phyloP scores from a whole-genome alignment of 768 basidiomycete species.

The Terana coerulea region DNA sequence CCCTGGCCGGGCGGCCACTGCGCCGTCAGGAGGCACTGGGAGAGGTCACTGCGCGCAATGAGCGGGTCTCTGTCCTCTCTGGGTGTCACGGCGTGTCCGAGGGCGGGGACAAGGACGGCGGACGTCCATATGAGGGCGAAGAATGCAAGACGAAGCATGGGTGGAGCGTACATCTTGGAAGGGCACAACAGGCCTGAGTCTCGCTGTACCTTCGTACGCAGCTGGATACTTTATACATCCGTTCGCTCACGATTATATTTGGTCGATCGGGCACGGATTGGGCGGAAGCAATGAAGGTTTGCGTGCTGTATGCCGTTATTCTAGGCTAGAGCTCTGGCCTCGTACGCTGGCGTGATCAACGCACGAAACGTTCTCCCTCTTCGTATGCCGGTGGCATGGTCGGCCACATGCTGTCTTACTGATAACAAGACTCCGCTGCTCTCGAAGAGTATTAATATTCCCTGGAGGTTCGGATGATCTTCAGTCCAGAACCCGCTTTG shows the following conservation, averaged over 20 bases:
- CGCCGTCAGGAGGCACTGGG: slow-evolving; percentile 22
- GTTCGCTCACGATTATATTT: neutral
- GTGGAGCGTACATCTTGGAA: neutral
- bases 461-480: neutral
- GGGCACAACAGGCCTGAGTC: neutral
- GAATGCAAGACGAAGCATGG: neutral
- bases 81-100: neutral
- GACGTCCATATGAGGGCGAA: neutral
- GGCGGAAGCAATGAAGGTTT: neutral
- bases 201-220: neutral
- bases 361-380: neutral
- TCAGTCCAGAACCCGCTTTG: neutral
- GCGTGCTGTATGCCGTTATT: neutral
- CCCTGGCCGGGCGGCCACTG: slow-evolving; percentile 53
- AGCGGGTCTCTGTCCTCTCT: neutral
- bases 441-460: neutral
- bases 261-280: neutral
- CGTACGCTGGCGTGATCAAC: too few relatives aligned
- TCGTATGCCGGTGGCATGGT: neutral
- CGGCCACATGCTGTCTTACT: neutral
- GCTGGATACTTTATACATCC: neutral
- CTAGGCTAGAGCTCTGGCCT: neutral
- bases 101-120: slow-evolving; percentile 4
- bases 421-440: slow-evolving; percentile 4
- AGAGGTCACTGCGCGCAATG: slow-evolving; percentile 1